Base-by-base conservation (phyloP, 495 filamentous ascomycete genomes). In the Trichoderma orchidacearum region DNA sequence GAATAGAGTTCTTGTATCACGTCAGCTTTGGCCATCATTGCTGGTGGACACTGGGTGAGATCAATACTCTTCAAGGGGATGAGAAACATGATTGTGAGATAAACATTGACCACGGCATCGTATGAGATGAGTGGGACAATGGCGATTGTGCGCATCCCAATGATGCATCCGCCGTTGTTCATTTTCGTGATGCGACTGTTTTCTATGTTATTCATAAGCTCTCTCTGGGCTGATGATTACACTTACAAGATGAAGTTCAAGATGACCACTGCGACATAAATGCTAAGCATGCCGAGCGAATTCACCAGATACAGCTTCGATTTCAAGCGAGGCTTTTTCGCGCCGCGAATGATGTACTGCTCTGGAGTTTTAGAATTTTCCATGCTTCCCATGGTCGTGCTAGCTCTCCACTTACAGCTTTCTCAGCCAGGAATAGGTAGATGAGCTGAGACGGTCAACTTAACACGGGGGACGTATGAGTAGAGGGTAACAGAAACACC, bases 371-470 rank as follows among this genome's bases (percentile, higher is more conserved):
- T 27, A 27, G 21, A 2, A 25, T 3, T 28, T 3, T 11, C 13
- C 13, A 15, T 36, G 13, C 13, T 28, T 53, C 56, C 62, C 34
- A 62, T 52, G 8, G 23, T 18, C 53, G 7, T 6, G 17, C 8
- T 36, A 21, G 12, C 29, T 3, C 27, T 27, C 0, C 0, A 56
- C 74, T 55, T 68, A 80, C 78, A 30, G 69, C 74, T 63, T 78
- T 78, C 61, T 80, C 78, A 0, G 77, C 75, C 21, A 78, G 61
- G 55, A 80, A 79, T 32, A 72, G 59, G 63, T 81, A 81, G 29
- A 80, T 75, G 30, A 79, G 61, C 75, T 78, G 29, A 29, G 32
- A 54, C 35, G 5, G 38, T 59, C 12, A 63, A 60, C n/a, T 52
- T 58, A 51, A 52, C 13, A 18, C 15, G 0, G 12, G 5, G 9